Evolutionary conservation across 345 rosid species (phyloP), one percentile per base, ranked within the genome.

Genomic region (Eutrema japonicum): DNA sequence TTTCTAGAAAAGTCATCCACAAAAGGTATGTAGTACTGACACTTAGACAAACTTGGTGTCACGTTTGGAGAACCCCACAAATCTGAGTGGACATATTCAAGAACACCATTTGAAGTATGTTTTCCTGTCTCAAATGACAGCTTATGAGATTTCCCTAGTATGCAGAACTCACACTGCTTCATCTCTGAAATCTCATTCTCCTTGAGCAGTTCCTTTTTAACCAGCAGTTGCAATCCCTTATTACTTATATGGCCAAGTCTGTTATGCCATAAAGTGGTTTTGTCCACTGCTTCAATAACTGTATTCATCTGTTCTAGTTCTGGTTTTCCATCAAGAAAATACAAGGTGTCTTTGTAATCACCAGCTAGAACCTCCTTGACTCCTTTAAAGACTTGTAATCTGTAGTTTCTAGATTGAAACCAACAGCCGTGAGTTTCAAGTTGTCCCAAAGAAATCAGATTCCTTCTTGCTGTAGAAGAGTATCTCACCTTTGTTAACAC

Each of bases 371-470:
- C 43, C 3, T 48, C 45, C 0, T 10, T 33, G 0, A 4, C 32
- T 0, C 11, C 12, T 8, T 41, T 2, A 0, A 33, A 14, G 0
- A 64, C 30, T 33, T 33, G n/a, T 0, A 48, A 0, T 0, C 6
- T 33, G n/a, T 16, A 47, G 6, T 33, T 9, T 26, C 2, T 48
- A 0, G 32, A 46, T 1, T 33, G 30, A 48, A 47, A 64, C 69
- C 33, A 64, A 5, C 69, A 64, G 0, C 69, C 55, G 0, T 10
- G 30, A 2, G 41, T 7, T 4, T 22, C 26, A 22, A 64, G 4
- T 0, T 64, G 43, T 3, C 69, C 69, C 10, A 64, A 3, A 5
- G 69, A 64, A 4, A 64, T 64, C 6, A 64, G 12, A 8, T 64
- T 64, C 0, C 55, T 47, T 6, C 41, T 33, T 6, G 22, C 0